phyloP scores from a whole-genome alignment of 164 flowering plant genomes.

The Akebia trifoliata region DNA sequence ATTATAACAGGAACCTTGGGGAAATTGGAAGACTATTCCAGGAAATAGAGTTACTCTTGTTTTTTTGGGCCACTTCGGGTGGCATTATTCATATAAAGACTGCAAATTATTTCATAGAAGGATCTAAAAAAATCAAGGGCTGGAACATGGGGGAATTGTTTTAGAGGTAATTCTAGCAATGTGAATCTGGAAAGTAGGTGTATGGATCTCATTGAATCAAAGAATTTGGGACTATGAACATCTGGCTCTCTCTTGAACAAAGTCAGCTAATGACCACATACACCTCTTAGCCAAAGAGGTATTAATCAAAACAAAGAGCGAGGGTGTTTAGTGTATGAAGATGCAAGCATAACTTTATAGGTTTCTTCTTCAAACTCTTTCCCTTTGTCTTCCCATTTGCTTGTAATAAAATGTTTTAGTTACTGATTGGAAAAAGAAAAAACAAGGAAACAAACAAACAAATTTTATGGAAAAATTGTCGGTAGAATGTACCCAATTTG shows the following conservation, averaged over 20 bases:
- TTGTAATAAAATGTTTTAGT: background rate
- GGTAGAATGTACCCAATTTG: slow-evolving; percentile 60
- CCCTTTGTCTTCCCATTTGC: background rate
- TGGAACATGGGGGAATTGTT: background rate
- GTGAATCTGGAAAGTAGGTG: too few species aligned
- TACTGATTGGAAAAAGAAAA: background rate
- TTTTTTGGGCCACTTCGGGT: background rate
- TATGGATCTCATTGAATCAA: too few species aligned
- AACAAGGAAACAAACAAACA: too few species aligned
- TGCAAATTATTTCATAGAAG: background rate
- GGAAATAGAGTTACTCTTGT: too few species aligned
- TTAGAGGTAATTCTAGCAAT: background rate
- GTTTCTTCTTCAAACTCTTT: background rate
- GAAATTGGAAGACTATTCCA: background rate
- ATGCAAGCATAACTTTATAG: too few species aligned
- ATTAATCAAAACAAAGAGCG: too few species aligned
- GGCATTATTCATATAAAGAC: background rate
- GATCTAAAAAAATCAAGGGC: background rate
- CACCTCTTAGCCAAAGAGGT: too few species aligned
- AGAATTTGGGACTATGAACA: too few species aligned
- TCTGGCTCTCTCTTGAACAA: too few species aligned
- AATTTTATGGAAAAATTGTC: background rate
- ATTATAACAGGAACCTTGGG: background rate
- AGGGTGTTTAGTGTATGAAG: too few species aligned
- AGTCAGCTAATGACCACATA: too few species aligned